These are phyloP conservation scores for Lactarius tabidus DNA, from an alignment of 768 basidiomycete genomes.

Conservation along the genomic window DNA sequence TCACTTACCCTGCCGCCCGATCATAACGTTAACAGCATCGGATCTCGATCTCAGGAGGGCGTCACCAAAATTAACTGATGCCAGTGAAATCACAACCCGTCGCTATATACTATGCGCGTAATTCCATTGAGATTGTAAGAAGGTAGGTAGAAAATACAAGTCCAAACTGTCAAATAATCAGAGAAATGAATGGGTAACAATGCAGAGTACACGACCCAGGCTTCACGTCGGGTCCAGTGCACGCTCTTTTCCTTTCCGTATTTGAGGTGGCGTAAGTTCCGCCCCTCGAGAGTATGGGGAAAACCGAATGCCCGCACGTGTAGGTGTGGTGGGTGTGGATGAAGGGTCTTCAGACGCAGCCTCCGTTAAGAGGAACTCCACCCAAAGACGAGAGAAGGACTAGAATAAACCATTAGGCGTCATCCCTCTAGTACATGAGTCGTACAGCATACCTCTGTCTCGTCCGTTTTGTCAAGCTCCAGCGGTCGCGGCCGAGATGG, in stretches of 20 bases:
- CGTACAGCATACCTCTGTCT: conserved; percentile 62
- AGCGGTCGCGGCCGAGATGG: conserved; percentile 37
- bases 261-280: conserved; percentile 40
- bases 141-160: conserved; percentile 11
- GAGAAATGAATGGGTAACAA: not conserved
- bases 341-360: conserved; percentile 47
- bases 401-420: conserved; percentile 32
- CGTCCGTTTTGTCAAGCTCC: conserved; percentile 75
- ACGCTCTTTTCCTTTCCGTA: conserved; percentile 47
- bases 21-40: not conserved
- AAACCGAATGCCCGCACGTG: conserved; percentile 14
- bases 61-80: not conserved
- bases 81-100: no score
- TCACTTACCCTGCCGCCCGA: not conserved
- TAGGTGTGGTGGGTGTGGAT: conserved; percentile 21
- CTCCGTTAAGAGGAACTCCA: conserved; percentile 96
- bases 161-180: conserved; percentile 11
- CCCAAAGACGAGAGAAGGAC: conserved; percentile 98
- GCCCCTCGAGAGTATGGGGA: conserved; percentile 36
- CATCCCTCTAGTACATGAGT: not conserved
- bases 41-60: not conserved
- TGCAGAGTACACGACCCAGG: not conserved
- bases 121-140: not conserved
- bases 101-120: not conserved
- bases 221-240: conserved; percentile 27